Base-by-base conservation (phyloP, 2,329 filamentous ascomycete species). In the Celoporthe dispersa region DNA sequence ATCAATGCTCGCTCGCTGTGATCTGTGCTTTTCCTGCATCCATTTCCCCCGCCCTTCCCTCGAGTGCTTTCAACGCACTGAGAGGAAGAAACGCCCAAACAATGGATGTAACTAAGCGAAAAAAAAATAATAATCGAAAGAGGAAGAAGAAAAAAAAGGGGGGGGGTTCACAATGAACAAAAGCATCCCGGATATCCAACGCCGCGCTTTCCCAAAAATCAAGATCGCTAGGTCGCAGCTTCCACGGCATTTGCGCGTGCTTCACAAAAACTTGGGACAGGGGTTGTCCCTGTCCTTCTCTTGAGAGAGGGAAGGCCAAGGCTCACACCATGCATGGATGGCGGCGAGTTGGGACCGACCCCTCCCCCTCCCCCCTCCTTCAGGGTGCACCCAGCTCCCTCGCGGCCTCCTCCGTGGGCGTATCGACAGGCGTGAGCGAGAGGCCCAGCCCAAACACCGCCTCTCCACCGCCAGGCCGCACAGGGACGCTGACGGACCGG, bases 371-470 rank as follows among this genome's bases (percentile, higher is more conserved):
- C 31, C 31, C 2, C 35, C 22, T n/a, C 14, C 35, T 4, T 48
- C 41, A 68, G 33, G 60, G 66, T 68, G 59, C 48, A 3, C 68
- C 70, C 55, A 70, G n/a, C 16, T 70, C 68, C 65, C 64, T 57
- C n/a, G 33, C 48, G 28, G 44, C 48, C 61, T 72, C 70, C 71
- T 78, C 79, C 19, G 76, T 76, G 70, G 81, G 81, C 65, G 81
- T 83, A 31, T 82, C 80, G 68, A 75, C 77, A 39, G 82, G 82
- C n/a, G 82, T 84, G 64, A 82, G 73, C 70, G 80, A 80, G 39
- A 82, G 75, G 28, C 78, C 81, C 53, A 80, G 75, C n/a, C 81
- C 80, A n/a, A 80, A 69, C 31, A 82, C 75, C 37, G 81, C 80
- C 64, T 79, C 74, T 28, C 80, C 81, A 35, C 78, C 81, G 35